Base-by-base conservation (phyloP, 352 stramenopile species). In the Pythium myriotylum region DNA sequence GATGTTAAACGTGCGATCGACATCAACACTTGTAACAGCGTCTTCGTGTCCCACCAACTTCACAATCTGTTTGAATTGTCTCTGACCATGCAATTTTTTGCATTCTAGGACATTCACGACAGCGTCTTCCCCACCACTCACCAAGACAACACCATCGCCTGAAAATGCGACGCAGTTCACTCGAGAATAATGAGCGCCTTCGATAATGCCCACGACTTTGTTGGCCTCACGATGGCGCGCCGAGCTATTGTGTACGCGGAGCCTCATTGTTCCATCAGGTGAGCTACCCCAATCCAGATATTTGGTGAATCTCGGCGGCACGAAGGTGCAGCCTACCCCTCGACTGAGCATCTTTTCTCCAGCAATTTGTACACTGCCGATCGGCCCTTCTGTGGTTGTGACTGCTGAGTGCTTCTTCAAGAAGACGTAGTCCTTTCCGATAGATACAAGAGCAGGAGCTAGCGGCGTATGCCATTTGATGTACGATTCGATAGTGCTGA, bases 401-500 rank as follows among this genome's bases (percentile, higher is more conserved):
- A 62, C 43, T 3, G 68, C 57, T 0, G 72, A 61, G 8, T 73
- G 58, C 22, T 91, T 91, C 53, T 85, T 88, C 2, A 93, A 47
- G 19, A 89, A 84, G 0, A 89, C 80, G 16, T 91, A 93, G 26
- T 91, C 82, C 33, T 93, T 91, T 4, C 84, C 82, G 29, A 93
- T 88, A 0, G 81, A 77, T 4, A 93, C 72, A 0, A 93, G 64
- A 13, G 84, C 69, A 5, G 84, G 84, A 0, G 84, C 80, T 17
- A 93, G 65, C 27, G 78, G 76, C 0, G 76, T 85, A 39, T 93
- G 79, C 84, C 84, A 93, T 47, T 91, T 93, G 16, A 91, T 66
- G 49, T 79, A 93, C 9, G 78, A 54, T 49, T 93, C 84, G 13
- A 93, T 82, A 22, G 61, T 85, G 37, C 72, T 82, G 0, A 87